Base-by-base conservation (phyloP, 1,139 yeast genomes). In the Magnusiomyces tetraspermus region DNA sequence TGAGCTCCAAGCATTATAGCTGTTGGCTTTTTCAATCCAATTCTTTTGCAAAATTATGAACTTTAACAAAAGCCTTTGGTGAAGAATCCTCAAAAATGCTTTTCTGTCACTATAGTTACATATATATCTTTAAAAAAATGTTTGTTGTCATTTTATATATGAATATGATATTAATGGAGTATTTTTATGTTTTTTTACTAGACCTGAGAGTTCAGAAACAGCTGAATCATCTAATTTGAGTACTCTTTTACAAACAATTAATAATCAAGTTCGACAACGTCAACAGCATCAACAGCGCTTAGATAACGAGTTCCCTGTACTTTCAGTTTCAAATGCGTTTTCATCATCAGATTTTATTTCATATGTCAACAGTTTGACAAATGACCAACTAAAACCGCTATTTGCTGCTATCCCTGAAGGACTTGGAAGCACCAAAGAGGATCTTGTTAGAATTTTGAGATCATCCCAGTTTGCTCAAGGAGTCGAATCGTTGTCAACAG, bases 381-480 rank as follows among this genome's bases (percentile, higher is more conserved):
- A 68, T 6, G 71, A 67, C 6, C 70, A 75, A 52, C 57, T 81
- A 42, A 58, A 61, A 30, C 65, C 66, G 11, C 62, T 77, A 44
- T 74, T 73, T 53, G 68, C 63, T 26, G 70, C 69, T 56, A 64
- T 82, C 50, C 85, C 85, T 0, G 70, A 67, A 33, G 70, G 71
- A 3, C 60, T 73, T 19, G 70, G 71, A 31, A 73, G 76, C 33
- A 69, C 74, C 15, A 71, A 71, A 47, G 66, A 64, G 11, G 74
- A 72, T 51, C 69, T 82, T 37, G 54, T 74, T 51, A 71, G 72
- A 19, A 75, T 79, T 10, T 64, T 81, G 17, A 71, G 76, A 54
- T 76, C 81, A 53, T 78, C 80, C 0, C 81, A 79, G 59, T 80
- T 77, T 63, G 72, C 71, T 49, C 80, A 75, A 60, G 71, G 81